Evolutionary conservation across 768 basidiomycete species (phyloP).

Genomic region (Exsudoporus frostii): DNA sequence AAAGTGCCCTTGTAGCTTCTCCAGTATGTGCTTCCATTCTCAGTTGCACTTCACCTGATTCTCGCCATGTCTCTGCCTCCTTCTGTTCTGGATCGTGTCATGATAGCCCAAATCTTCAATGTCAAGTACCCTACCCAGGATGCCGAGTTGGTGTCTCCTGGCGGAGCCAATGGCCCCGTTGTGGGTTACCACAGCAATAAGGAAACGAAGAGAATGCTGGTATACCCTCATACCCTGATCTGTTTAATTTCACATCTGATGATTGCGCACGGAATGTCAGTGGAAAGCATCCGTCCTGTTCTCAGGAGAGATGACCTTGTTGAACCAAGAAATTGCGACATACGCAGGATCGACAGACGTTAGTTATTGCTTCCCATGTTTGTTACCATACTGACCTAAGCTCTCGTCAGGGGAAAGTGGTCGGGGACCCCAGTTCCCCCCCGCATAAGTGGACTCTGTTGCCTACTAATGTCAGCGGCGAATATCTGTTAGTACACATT

Average conservation of each 20-base stretch:
- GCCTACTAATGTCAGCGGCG: too few species aligned
- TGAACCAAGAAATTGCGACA: too few species aligned
- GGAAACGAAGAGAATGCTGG: neutral
- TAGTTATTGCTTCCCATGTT: neutral
- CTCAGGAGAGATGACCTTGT: too few species aligned
- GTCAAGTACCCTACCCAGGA: neutral
- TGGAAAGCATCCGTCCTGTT: too few species aligned
- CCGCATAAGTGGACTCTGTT: too few species aligned
- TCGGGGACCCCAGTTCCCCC: too few species aligned
- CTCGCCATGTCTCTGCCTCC: too few species aligned
- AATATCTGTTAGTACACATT: too few species aligned
- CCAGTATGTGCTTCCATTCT: too few species aligned
- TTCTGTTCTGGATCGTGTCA: neutral
- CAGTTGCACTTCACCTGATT: too few species aligned
- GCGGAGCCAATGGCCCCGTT: neutral
- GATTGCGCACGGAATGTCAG: neutral
- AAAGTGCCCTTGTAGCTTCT: too few species aligned
- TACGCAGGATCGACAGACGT: too few species aligned
- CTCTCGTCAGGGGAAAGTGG: neutral
- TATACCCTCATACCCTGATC: neutral
- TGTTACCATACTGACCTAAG: neutral
- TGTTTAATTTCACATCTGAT: neutral
- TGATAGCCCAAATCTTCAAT: neutral
- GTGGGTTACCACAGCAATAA: neutral
- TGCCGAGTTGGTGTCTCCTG: neutral